Evolutionary conservation across 495 filamentous ascomycete genomes (phyloP), one percentile per base, ranked within the genome.

Genomic region (Talaromyces borbonicus): DNA sequence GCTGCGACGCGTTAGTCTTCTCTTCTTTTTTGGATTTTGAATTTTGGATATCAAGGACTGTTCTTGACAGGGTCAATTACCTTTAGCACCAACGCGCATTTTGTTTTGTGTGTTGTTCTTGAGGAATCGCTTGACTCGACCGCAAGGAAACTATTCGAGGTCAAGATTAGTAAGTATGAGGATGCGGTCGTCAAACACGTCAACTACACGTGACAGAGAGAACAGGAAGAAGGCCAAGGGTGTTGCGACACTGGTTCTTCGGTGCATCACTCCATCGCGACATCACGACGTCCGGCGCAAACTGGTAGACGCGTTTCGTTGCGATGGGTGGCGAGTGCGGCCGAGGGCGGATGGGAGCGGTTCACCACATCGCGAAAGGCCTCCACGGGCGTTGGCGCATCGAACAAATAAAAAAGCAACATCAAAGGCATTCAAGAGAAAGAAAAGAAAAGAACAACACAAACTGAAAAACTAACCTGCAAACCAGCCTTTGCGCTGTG

Each of bases 61-160:
- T n/a, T n/a, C n/a, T n/a, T n/a, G n/a, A n/a, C n/a, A n/a, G n/a
- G n/a, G n/a, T n/a, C n/a, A n/a, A n/a, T n/a, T 67, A 81, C 78
- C 78, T 74, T 98, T 98, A 55, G 92, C 92, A 56, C 92, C 93
- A 53, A 98, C 93, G 71, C 92, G 90, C 88, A 96, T 97, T 77
- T 97, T 97, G 69, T 95, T 93, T 57, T 96, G 92, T 19, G 92
- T 97, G 70, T 95, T 95, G 67, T 92, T 92, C 78, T 96, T 96
- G 60, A 98, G 73, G 74, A 96, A 95, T 72, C 92, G 90, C 82
- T 98, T 98, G 60, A 98, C 90, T 83, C 92, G 93, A 69, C 92
- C 92, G 63, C 92, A 98, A 31, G 92, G 92, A 71, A 98, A 98
- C 93, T 98, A 62, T 49, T n/a, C 24, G 22, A 41, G 27, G 20